Base-by-base conservation (phyloP, 2,329 filamentous ascomycete genomes). In the Thelonectria discophora region DNA sequence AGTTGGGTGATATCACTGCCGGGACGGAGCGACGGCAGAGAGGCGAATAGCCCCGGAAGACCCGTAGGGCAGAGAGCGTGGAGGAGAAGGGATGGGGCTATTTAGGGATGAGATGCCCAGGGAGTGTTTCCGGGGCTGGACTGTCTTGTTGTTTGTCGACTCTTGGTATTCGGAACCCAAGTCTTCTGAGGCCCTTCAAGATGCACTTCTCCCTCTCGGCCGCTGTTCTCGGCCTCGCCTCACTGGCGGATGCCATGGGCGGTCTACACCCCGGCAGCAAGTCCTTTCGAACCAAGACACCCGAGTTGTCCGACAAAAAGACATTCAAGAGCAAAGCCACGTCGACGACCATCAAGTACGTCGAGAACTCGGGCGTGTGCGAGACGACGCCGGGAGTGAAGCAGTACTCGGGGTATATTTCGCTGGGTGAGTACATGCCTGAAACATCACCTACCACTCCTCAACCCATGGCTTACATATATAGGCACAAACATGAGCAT, bases 401-500 rank as follows among this genome's bases (percentile, higher is more conserved):
- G 84, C 88, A 77, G 76, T 90, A 87, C 73, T 82, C 86, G 9
- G 88, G 88, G 65, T 88, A 90, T 76, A 83, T 91, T 80, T 80
- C 62, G 73, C 89, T 54, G 81, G 86, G 18, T 73, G 84, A 2
- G 76, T 73, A 47, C 27, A 73, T n/a, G 7, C 13, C n/a, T n/a
- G 3, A 24, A 24, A 3, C 21, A 3, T 24, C 6, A 24, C 21
- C 21, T 24, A 39, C 18, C 4, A 8, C 17, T 18, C 47, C 6
- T 12, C n/a, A 20, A 15, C n/a, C 39, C 43, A 4, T 21, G 27
- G 40, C 42, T 53, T 17, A 55, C 40, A 3, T 3, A 3, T 17
- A 12, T 11, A 72, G 70, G 70, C 2, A 59, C 60, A 27, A 72
- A 72, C 21, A 69, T 70, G 11, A 72, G 70, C 45, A 72, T 72